Evolutionary conservation across 164 flowering plant species (phyloP).

Genomic region (Vitis amurensis): DNA sequence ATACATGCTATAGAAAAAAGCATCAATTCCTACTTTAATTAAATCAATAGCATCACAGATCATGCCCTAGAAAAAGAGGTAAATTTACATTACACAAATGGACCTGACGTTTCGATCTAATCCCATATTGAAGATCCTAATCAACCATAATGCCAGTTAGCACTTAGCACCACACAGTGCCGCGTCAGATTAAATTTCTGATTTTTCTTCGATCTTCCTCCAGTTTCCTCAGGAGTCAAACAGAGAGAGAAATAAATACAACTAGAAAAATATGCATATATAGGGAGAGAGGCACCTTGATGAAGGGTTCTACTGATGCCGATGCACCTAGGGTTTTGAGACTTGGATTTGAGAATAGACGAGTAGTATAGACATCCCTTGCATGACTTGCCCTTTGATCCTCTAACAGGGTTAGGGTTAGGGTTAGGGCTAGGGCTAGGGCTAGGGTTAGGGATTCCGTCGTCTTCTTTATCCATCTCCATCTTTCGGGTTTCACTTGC

Average conservation of each 20-base stretch:
- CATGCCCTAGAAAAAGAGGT: too few species aligned
- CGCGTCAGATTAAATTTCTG: neutral
- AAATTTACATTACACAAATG: too few species aligned
- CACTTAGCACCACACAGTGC: neutral
- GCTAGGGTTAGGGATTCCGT: neutral
- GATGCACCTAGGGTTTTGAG: constrained; percentile 47
- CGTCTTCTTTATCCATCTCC: neutral
- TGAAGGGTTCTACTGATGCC: constrained; percentile 49
- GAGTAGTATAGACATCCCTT: constrained; percentile 63
- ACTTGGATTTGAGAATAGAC: constrained; percentile 45
- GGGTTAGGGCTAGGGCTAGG: constrained; percentile 5
- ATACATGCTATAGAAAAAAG: too few species aligned
- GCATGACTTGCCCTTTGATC: constrained; percentile 49
- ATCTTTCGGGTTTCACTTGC: neutral
- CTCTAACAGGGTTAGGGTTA: neutral
- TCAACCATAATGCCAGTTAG: neutral
- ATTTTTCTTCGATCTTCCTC: neutral
- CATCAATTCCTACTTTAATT: too few species aligned
- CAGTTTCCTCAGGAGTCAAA: neutral
- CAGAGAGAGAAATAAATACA: neutral
- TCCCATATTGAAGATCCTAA: too few species aligned
- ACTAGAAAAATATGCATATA: neutral
- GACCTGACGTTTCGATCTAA: too few species aligned
- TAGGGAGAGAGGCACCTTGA: constrained; percentile 28
- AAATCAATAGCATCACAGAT: too few species aligned